Base-by-base conservation (phyloP, 225 moss, liverwort and hornwort species). In the Antitrichia curtipendula region DNA sequence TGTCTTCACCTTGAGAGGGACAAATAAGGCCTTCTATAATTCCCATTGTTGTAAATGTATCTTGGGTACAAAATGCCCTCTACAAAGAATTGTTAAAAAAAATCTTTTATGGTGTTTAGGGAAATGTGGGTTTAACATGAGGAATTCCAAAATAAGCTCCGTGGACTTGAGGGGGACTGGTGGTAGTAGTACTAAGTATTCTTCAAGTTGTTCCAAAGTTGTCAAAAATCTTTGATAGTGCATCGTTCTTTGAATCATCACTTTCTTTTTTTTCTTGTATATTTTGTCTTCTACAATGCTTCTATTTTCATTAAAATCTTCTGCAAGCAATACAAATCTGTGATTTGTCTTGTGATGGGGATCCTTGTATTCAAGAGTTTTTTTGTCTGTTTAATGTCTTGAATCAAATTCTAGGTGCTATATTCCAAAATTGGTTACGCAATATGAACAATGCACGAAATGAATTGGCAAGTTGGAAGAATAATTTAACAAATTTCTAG, bases 161-260 rank as follows among this genome's bases (percentile, higher is more conserved):
- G 2, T 50, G 8, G 12, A 5, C 50, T 34, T 75, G 12, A 50
- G 4, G 13, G 8, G 3, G 21, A 20, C 21, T 12, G 5, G 4
- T 52, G 5, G 13, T 49, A 75, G 22, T 75, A 52, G 14, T 36
- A 52, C 8, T 12, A 75, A 3, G 18, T 75, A 12, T 18, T 75
- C 19, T 20, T 75, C 13, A 32, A 50, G 20, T 24, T 52, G 13
- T 75, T 75, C 32, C 20, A 22, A 49, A 75, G 5, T 31, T 52
- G 13, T 52, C 0, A 3, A 0, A 14, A 23, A 50, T 13, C 34
- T 52, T 0, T 52, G 2, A 75, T 21, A 13, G 22, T 34, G 22
- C 8, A 8, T 52, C 1, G 0, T 1, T 69, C 24, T 24, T 32
- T 53, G 38, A 38, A 2, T 14, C 0, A 0, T 40, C 24, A 8